A percentile compares a stretch with the other conserved stretches of the same genome.
phyloP scores from a whole-genome alignment of 1,284 basidiomycete species.

The Boletus mariae region DNA sequence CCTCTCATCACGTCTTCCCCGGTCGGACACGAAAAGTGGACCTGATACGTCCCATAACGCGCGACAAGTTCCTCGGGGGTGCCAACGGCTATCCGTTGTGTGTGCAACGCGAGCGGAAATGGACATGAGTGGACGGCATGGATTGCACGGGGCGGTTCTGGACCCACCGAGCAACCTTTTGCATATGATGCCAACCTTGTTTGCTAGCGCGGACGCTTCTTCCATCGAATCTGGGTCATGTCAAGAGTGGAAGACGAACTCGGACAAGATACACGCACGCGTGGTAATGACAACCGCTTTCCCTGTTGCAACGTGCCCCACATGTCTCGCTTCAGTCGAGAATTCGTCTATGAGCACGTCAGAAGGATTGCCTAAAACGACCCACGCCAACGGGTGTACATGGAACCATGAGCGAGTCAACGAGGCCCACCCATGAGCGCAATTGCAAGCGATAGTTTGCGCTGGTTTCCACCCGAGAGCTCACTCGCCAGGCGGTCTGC shows the following conservation, averaged over 20 bases:
- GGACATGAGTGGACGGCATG: not conserved
- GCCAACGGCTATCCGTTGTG: constrained; percentile 48
- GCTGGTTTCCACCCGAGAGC: constrained; percentile 76
- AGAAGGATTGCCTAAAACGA: constrained; percentile 58
- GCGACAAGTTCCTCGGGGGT: constrained; percentile 61
- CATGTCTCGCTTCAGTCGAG: too few species aligned
- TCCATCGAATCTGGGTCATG: not conserved
- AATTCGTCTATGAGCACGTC: constrained; percentile 83
- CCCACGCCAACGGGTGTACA: not conserved
- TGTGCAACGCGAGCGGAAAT: not conserved
- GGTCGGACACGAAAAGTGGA: constrained; percentile 68
- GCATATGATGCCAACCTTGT: constrained; percentile 69
- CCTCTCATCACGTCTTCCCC: constrained; percentile 50
- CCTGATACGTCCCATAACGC: constrained; percentile 74
- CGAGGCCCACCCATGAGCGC: constrained; percentile 63
- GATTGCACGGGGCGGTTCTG: not conserved
- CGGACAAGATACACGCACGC: constrained; percentile 39
- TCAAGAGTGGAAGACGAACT: too few species aligned
- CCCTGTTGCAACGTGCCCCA: constrained; percentile 58
- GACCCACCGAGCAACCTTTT: constrained; percentile 60
- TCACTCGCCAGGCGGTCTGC: constrained; percentile 69
- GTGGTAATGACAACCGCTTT: constrained; percentile 70
- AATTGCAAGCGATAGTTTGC: constrained; percentile 76
- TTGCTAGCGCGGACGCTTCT: constrained; percentile 65
- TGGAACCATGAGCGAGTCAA: not conserved